Evolutionary conservation across 2,329 filamentous ascomycete species (phyloP).

Genomic region (Cadophora sp.): DNA sequence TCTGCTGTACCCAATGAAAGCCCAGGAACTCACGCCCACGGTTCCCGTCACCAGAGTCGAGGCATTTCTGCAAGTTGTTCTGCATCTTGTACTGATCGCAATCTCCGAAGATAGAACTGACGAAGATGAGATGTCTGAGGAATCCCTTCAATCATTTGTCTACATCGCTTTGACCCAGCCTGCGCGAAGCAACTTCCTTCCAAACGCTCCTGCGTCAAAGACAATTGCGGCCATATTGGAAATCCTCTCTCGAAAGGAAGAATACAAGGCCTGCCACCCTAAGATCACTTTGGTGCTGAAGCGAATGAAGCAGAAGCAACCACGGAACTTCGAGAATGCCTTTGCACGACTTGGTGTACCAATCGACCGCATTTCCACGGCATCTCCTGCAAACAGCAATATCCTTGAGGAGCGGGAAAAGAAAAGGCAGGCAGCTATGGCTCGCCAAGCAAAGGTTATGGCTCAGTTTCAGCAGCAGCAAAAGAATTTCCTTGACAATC

Average conservation of each 20-base stretch:
- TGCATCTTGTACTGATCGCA: slow-evolving; percentile 87
- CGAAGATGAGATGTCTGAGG: slow-evolving; percentile 57
- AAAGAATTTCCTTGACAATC: slow-evolving; percentile 89
- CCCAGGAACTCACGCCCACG: slow-evolving; percentile 70
- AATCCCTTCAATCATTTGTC: slow-evolving; percentile 71
- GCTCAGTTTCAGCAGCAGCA: slow-evolving; percentile 98
- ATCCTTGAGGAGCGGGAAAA: slow-evolving; percentile 71
- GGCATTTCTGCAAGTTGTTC: slow-evolving; percentile 87
- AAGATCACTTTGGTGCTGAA: slow-evolving; percentile 86
- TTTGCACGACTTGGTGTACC: slow-evolving; percentile 70
- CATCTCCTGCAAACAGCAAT: slow-evolving; percentile 74
- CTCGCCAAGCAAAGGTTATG: slow-evolving; percentile 93
- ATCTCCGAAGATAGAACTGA: slow-evolving; percentile 79
- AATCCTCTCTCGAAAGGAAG: slow-evolving; percentile 69
- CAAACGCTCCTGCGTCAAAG: slow-evolving; percentile 60
- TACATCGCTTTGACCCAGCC: slow-evolving; percentile 70
- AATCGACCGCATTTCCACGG: slow-evolving; percentile 80
- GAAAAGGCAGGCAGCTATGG: slow-evolving; percentile 90
- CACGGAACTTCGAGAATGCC: slow-evolving; percentile 72
- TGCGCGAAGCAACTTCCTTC: slow-evolving; percentile 67
- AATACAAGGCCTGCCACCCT: slow-evolving; percentile 81
- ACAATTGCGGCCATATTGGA: slow-evolving; percentile 71
- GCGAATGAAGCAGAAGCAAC: slow-evolving; percentile 83
- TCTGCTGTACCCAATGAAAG: slow-evolving; percentile 79
- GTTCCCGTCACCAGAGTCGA: slow-evolving; percentile 86